Base-by-base conservation (phyloP, 805 yeast genomes). In the Debaryomyces prosopidis region DNA sequence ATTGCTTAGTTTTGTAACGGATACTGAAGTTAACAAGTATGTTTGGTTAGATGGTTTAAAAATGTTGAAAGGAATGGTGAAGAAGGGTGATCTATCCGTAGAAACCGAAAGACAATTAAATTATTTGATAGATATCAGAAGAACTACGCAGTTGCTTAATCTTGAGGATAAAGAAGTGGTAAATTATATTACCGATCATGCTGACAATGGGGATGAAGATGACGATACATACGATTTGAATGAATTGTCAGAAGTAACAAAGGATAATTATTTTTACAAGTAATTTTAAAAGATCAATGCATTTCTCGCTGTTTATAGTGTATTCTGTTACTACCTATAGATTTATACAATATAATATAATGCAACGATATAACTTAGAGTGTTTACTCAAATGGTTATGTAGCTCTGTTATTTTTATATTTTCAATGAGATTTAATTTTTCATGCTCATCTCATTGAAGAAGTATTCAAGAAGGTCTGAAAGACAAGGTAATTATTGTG, bases 31-130 rank as follows among this genome's bases (percentile, higher is more conserved):
- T 39, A 76, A 80, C 40, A 81, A 85, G 36, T 80, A 78, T 43
- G 79, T 83, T 6, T 89, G 95, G 95, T 67, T 85, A 30, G 96
- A 89, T 64, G 96, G 95, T 0, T 62, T 88, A 44, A 81, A 80
- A 55, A 66, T 72, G 73, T 67, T 71, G 51, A 66, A 64, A 48
- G 73, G 71, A 4, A 53, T 58, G 49, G 59, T 54, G 2, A 59
- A 59, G 16, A 58, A 60, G 1, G 67, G 66, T 14, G 62, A 65
- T 30, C 60, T 71, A 27, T 69, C 75, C 0, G 50, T 44, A 8
- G 75, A 71, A 27, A 71, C 77, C 6, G 62, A 64, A 15, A 57
- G 57, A 20, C 76, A 72, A 48, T 52, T 71, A 31, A 56, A 60
- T 20, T 50, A 59, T 12, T 62, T 72, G 51, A 53, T 62, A 16